These are phyloP conservation scores for Penicillium canariense DNA, from an alignment of 495 filamentous ascomycete species.

Conservation along the genomic window DNA sequence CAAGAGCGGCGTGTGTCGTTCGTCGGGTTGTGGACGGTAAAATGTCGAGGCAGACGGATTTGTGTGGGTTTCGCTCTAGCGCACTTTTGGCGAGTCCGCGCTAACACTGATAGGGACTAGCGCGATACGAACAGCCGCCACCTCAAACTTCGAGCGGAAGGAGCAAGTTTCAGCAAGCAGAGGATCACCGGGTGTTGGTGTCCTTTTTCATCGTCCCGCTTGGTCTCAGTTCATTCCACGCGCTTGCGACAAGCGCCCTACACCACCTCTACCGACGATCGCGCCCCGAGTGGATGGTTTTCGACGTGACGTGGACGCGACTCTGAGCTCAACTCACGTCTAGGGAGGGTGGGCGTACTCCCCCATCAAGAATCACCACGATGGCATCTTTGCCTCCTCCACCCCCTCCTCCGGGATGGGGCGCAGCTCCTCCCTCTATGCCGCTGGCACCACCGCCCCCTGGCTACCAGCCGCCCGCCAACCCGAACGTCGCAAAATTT, in stretches of 20 bases:
- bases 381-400: constrained; percentile 80
- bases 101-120: constrained; percentile 37
- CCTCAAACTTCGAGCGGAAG: constrained; percentile 37
- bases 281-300: constrained; percentile 23
- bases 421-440: constrained; percentile 71
- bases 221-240: background rate
- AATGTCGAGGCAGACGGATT: constrained; percentile 43
- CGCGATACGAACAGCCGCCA: constrained; percentile 34
- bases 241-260: background rate
- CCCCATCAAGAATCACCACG: constrained; percentile 35
- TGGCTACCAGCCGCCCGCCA: constrained; percentile 78
- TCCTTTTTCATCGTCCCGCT: constrained; percentile 46
- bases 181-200: constrained; percentile 57
- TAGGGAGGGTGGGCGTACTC: constrained; percentile 29
- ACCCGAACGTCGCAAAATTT: constrained; percentile 90
- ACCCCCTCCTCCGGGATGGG: constrained; percentile 76
- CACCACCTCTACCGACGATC: constrained; percentile 1
- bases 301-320: constrained; percentile 44
- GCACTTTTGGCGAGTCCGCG: constrained; percentile 46
- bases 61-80: constrained; percentile 56
- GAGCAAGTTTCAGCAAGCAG: constrained; percentile 38
- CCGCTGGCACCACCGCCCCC: constrained; percentile 82
- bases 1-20: constrained; percentile 56
- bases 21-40: constrained; percentile 46
- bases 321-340: constrained; percentile 31